Evolutionary conservation across 2,329 filamentous ascomycete species (phyloP), one percentile per base, ranked within the genome.

Genomic region (Pestalotiopsis sp.): DNA sequence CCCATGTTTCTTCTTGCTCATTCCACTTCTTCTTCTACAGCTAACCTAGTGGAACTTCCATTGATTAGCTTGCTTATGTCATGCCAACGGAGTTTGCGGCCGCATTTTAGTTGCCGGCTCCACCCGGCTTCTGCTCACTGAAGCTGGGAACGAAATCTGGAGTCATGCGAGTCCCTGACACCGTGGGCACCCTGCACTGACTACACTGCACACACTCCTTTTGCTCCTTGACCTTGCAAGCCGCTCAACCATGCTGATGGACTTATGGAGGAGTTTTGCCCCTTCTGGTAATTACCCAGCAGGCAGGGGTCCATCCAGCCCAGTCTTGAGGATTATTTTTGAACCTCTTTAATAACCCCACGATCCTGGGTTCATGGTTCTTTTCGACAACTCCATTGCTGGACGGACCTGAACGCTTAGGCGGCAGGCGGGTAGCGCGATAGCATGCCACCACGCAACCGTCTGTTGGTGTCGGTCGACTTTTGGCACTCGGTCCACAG

Each of bases 61-160:
- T 48, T n/a, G 9, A 2, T 30, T 24, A 35, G 30, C 30, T 17
- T 61, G 40, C 60, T 63, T 63, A 38, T 38, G 60, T 63, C 60
- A 52, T 35, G 30, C 60, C 38, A 63, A 39, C 60, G 60, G 60
- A 48, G 35, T 44, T 63, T 63, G 60, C 60, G 60, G 60, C 60
- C 60, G 60, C 60, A 63, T 63, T 63, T 63, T 48, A 63, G 60
- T 52, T 63, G 38, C 60, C 60, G 60, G 38, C 60, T 63, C 60
- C 60, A 63, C 60, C 35, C 26, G 58, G 58, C 9, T 39, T 35
- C 30, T 35, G 30, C 58, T 3, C 35, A 17, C 17, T 35, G 44
- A 26, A 26, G 26, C 20, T 17, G 44, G 17, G 17, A 9, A 17
- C 20, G 44, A 52, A 52, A 52, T 52, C 44, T 52, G 44, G 44